Conservation (phyloP, 768 basidiomycete genomes). For the Serendipita sp. region DNA sequence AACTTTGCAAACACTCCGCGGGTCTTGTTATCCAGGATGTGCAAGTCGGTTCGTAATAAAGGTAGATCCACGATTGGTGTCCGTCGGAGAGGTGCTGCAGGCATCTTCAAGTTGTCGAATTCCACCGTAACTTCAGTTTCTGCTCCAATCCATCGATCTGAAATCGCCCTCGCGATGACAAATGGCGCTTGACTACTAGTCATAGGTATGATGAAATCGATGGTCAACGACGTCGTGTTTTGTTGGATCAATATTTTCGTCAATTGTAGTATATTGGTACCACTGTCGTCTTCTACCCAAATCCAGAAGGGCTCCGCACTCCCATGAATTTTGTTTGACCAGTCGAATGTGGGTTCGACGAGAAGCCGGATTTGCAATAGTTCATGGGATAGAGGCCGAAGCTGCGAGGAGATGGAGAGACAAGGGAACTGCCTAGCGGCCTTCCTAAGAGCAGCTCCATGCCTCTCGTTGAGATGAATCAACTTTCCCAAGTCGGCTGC, state of each 20-base stretch:
- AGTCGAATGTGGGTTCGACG: conserved; percentile 54
- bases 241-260: conserved; percentile 55
- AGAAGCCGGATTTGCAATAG: conserved; percentile 59
- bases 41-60: conserved; percentile 31
- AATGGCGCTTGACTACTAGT: conserved; percentile 41
- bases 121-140: conserved; percentile 54
- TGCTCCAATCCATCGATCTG: conserved; percentile 86
- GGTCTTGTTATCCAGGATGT: not conserved
- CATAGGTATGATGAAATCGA: conserved; percentile 72
- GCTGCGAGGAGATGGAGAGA: conserved; percentile 40
- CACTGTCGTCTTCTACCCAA: conserved; percentile 82
- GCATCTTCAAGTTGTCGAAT: conserved; percentile 63
- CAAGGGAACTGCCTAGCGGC: conserved; percentile 80
- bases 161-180: conserved; percentile 62
- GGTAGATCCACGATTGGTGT: conserved; percentile 57
- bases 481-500: conserved; percentile 59
- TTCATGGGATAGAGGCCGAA: conserved; percentile 73
- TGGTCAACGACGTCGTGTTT: conserved; percentile 37
- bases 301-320: conserved; percentile 78
- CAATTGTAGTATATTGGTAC: conserved; percentile 67
- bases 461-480: conserved; percentile 69
- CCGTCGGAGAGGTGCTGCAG: conserved; percentile 35
- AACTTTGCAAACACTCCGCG: conserved; percentile 21
- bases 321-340: conserved; percentile 64
- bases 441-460: conserved; percentile 60